These are phyloP conservation scores for Marasmius sp. DNA, from an alignment of 1,284 basidiomycete species.

Conservation along the genomic window DNA sequence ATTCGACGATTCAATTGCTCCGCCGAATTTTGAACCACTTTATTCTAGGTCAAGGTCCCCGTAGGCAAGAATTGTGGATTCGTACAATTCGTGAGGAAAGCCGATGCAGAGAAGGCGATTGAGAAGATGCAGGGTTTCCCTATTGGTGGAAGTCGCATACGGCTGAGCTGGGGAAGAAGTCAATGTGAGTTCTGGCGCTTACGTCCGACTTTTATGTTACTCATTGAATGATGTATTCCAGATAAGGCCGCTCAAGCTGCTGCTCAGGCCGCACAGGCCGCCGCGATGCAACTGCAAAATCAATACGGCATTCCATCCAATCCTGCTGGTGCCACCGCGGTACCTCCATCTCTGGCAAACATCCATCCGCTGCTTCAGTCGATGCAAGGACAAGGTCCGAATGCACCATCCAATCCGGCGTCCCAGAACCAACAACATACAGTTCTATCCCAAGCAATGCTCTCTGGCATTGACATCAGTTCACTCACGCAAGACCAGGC, in stretches of 20 bases:
- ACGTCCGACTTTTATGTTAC: neutral
- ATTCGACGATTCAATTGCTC: constrained; percentile 9
- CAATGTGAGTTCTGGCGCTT: constrained; percentile 61
- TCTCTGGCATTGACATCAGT: constrained; percentile 16
- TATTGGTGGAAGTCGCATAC: constrained; percentile 86
- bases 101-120: constrained; percentile 90
- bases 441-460: neutral
- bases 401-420: neutral
- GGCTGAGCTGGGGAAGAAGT: constrained; percentile 90
- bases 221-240: constrained; percentile 24
- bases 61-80: constrained; percentile 95
- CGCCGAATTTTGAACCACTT: constrained; percentile 7
- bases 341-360: constrained; percentile 35
- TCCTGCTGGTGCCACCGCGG: neutral
- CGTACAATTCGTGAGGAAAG: constrained; percentile 90
- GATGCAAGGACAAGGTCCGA: neutral
- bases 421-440: neutral
- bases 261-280: constrained; percentile 76
- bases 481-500: constrained; percentile 65
- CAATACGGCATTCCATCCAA: neutral
- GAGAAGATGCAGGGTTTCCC: constrained; percentile 97
- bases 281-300: constrained; percentile 55
- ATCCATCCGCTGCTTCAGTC: constrained; percentile 23
- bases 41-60: constrained; percentile 84
- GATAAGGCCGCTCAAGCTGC: constrained; percentile 87